Base-by-base conservation (phyloP, 306 rosid genomes). In the Acacia acuminata region DNA sequence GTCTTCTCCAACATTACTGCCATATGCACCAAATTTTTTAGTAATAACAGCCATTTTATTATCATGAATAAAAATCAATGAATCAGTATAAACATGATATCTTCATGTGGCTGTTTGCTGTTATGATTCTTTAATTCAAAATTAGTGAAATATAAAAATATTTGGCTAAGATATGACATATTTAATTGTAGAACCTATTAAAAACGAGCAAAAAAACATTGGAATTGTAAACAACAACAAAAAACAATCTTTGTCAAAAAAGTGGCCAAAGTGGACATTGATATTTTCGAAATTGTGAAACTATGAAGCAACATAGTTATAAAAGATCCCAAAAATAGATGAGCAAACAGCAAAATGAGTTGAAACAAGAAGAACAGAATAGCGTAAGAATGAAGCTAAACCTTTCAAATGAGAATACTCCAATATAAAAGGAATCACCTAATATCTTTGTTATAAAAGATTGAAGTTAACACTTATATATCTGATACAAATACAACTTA, bases 1-100 rank as follows among this genome's bases (percentile, higher is more conserved):
- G 76, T 91, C 93, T 82, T 93, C 98, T 78, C 98, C 97, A 79
- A 96, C 89, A 87, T 96, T 92, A 82, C 94, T 92, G 75, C 86
- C 87, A 73, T 90, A 90, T 63, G 94, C 85, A 80, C 98, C 98
- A 84, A 71, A 87, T 81, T 92, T 93, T 86, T 96, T 96, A 82
- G 89, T 77, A 83, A 93, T 90, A 87, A 93, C 94, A 89, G 99
- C 83, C 90, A 79, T 92, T 90, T 92, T 80, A 77, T 81, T 85
- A 88, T 79, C 80, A 87, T 85, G 81, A 84, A 84, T 76, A 71
- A 71, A 81, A 84, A 84, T 84, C 81, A 80, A 83, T 79, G 84
- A 75, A 87, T 84, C 81, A 79, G 83, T 83, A 73, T 66, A 85
- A 77, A 84, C 68, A 81, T 44, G 83, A 24, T 36, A 60, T 81